Evolutionary conservation across 2,329 filamentous ascomycete species (phyloP), one percentile per base, ranked within the genome.

Genomic region (Fusarium decemcellulare): DNA sequence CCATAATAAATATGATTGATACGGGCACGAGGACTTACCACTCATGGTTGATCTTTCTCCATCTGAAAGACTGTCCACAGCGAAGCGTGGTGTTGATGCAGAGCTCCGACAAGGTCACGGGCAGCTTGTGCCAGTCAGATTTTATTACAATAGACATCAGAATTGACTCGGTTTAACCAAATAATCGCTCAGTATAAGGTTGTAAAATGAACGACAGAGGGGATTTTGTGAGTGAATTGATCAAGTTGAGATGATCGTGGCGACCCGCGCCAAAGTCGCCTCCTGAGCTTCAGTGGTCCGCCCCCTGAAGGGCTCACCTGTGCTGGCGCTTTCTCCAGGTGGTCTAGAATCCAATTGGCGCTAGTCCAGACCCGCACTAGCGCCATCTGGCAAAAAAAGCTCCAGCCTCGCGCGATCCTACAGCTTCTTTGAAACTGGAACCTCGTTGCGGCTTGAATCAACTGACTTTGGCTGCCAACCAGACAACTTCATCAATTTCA

Each of bases 51-150:
- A 93, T 89, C 77, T 95, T 94, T 66, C 91, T 92, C 96, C 96
- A 99, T 83, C 95, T 91, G 74, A 99, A 99, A 1, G 95, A 97
- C 79, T 99, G 96, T 5, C 96, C 96, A 78, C 96, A 99, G 67
- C 95, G 91, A 36, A 99, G 84, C 0, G 94, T 97, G 0, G 95
- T 99, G 74, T 97, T 94, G 71, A 99, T 94, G 78, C 94, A 98
- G 5, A 99, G 88, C 78, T 99, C 96, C 5, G 91, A 88, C 36
- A 97, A 82, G 65, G 86, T 92, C 42, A 98, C 84, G 27, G 96
- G 94, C 72, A 99, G 83, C 82, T 93, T 97, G 70, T 90, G 90
- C 96, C 96, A 99, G 77, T 93, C 92, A 15, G 91, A 86, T n/a
- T 89, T 84, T 32, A 85, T 86, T 51, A 79, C 79, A 51, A 80